Evolutionary conservation across 1,284 basidiomycete genomes (phyloP), one percentile per base, ranked within the genome.

Genomic region (Marasmius fiardii): DNA sequence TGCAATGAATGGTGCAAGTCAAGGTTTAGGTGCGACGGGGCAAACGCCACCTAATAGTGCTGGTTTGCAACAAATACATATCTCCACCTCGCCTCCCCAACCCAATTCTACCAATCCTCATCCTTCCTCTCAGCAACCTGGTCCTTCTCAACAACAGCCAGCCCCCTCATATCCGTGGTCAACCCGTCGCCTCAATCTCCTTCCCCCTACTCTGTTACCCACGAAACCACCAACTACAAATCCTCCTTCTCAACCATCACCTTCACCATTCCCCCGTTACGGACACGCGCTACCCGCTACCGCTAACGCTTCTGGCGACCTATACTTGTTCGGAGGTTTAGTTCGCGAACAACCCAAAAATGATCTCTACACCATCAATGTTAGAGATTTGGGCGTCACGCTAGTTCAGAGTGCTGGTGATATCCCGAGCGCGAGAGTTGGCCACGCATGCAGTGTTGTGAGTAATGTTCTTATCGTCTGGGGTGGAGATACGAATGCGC

Each of bases 401-500:
- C 80, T 93, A 11, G 76, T 96, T 53, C 89, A 93, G 68, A 98
- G 95, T 0, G 85, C 83, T 3, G 97, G 97, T 4, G 94, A 97
- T 64, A 78, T 93, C 18, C 97, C 97, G 0, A 85, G 88, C 14
- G 88, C 94, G 0, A 81, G 97, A 61, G 95, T 99, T 16, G 97
- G 97, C 0, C 97, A 99, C 75, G 93, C 95, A 1, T 91, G 92
- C 68, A 95, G 95, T 14, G 86, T 98, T 48, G 93, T 98, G 57
- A 94, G 93, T 71, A 95, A 93, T 65, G 95, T 98, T 48, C 80
- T 99, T 63, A 93, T 99, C 59, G 90, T 98, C 4, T 99, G 97
- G 95, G 97, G 97, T 57, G 97, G 97, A 33, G 97, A 99, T 70
- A 99, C 96, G 2, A 90, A 88, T 72, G 83, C 86, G 39, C 39